Base-by-base conservation (phyloP, 1,139 yeast species). In the Candida sanyaensis region DNA sequence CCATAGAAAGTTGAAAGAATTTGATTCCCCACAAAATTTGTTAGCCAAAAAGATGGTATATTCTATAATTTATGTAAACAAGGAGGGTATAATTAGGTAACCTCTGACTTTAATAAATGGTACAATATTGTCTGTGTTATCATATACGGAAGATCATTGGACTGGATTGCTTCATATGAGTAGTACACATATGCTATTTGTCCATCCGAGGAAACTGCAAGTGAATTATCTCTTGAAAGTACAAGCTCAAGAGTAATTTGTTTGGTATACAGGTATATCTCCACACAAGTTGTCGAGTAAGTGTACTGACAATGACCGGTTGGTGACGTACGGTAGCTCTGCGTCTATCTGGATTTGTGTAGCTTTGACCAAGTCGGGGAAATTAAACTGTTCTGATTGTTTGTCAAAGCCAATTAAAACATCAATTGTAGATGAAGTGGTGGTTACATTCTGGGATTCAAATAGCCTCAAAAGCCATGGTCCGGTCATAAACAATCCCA, bases 1-100 rank as follows among this genome's bases (percentile, higher is more conserved):
- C n/a, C n/a, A n/a, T n/a, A n/a, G 96, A 6, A 69, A 73, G 50
- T 77, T 88, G 8, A 77, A 74, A 33, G 96, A 88, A 64, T 88
- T 83, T 64, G 96, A 84, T 51, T 60, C 82, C 1, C 93, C 93
- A 0, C 61, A 47, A 28, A 49, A 50, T 13, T 44, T 58, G 41
- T 41, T 57, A 12, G 41, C 44, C 17, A 48, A 54, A 10, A 40
- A 52, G 47, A 48, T n/a, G 57, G 60, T 10, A 41, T 58, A 21
- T 58, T 58, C 44, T 57, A 55, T 51, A 47, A 46, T 30, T 48
- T 58, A 41, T 58, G 60, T 50, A 52, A 56, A 45, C 56, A 57
- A 43, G 57, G 59, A 36, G 60, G 60, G 17, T 54, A 52, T 36
- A 43, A 48, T 28, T 38, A 38, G 24, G 21, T n/a, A n/a, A 37